Conservation (phyloP, 2,329 filamentous ascomycete species). For the Trichoderma sp. region DNA sequence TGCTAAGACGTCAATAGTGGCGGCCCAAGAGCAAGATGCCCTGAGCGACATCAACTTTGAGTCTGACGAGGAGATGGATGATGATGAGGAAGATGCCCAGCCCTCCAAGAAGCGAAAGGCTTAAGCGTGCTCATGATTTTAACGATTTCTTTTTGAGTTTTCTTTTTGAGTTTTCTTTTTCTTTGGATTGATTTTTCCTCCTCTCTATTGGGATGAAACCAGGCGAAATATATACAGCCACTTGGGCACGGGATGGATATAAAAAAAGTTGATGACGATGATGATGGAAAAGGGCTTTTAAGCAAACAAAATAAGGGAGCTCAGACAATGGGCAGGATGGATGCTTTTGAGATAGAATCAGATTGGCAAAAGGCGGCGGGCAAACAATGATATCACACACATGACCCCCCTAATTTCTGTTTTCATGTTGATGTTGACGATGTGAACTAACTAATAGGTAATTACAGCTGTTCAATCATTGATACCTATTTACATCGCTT, state of each 20-base stretch:
- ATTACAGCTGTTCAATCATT: background rate
- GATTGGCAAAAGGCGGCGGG: background rate
- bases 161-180: background rate
- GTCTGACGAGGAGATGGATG: constrained; percentile 58
- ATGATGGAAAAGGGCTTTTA: background rate
- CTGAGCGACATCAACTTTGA: constrained; percentile 72
- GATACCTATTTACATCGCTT: background rate
- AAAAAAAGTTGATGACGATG: constrained; percentile 1
- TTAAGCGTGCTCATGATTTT: constrained; percentile 27
- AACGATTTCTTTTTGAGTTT: background rate
- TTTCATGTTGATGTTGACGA: background rate
- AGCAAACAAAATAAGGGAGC: background rate
- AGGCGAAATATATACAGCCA: background rate
- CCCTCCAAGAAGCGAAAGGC: constrained; percentile 48
- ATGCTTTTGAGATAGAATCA: constrained; percentile 2
- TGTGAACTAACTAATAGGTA: background rate
- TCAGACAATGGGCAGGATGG: background rate
- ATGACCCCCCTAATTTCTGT: background rate
- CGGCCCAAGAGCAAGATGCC: constrained; percentile 67
- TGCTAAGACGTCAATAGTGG: constrained; percentile 27
- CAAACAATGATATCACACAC: constrained; percentile 4
- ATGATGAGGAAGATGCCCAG: constrained; percentile 42
- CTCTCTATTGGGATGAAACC: background rate
- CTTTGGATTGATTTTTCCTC: background rate
- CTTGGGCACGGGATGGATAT: background rate